A percentile compares a stretch with the other conserved stretches of the same genome.
phyloP scores from a whole-genome alignment of 495 filamentous ascomycete genomes.

The Xylaria castorea region DNA sequence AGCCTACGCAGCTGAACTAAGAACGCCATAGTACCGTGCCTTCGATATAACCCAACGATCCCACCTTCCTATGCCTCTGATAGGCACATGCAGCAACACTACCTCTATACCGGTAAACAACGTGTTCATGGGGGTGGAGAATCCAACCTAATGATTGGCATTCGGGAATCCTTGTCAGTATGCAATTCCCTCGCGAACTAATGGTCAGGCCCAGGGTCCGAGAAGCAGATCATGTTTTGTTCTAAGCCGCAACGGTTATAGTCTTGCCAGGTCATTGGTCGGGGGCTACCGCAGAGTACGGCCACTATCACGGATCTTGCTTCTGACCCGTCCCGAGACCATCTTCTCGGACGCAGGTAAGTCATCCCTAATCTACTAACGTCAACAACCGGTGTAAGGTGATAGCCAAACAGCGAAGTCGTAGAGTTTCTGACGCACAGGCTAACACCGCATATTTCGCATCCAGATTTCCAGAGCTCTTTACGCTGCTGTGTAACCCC shows the following conservation, averaged over 20 bases:
- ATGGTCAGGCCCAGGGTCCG: constrained; percentile 25
- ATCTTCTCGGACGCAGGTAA: constrained; percentile 22
- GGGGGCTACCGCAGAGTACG: constrained; percentile 30
- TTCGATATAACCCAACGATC: constrained; percentile 40
- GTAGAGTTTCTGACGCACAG: constrained; percentile 21
- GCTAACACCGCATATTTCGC: constrained; percentile 20
- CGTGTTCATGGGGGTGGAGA: constrained; percentile 35
- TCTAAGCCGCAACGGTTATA: constrained; percentile 37
- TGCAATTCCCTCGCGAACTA: constrained; percentile 21
- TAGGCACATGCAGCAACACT: constrained; percentile 35
- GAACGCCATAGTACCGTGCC: constrained; percentile 37
- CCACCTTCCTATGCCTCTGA: constrained; percentile 30
- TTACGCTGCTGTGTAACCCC: constrained; percentile 27
- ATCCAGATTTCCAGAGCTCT: constrained; percentile 20
- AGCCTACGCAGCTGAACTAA: constrained; percentile 19
- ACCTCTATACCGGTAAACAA: constrained; percentile 28
- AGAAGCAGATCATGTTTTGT: constrained; percentile 39
- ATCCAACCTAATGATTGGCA: constrained; percentile 24
- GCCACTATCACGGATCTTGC: constrained; percentile 32
- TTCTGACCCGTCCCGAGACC: constrained; percentile 35
- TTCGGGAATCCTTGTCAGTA: constrained; percentile 12
- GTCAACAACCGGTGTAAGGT: background rate
- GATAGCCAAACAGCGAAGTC: constrained; percentile 20
- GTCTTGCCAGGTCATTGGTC: constrained; percentile 39
- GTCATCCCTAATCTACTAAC: constrained; percentile 6